phyloP scores from a whole-genome alignment of 495 filamentous ascomycete genomes.

The Cercophora newfieldiana region DNA sequence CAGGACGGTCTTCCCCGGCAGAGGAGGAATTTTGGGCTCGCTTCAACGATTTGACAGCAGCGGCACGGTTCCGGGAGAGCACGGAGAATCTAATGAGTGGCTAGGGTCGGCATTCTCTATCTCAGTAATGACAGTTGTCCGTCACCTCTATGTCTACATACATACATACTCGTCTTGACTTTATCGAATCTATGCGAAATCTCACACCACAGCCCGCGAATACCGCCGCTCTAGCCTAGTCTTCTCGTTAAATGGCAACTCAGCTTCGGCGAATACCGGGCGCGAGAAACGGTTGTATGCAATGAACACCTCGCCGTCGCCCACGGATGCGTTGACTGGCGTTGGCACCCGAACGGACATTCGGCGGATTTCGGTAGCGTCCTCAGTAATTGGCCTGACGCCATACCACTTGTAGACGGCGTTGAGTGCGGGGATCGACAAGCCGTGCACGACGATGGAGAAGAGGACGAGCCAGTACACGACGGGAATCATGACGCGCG shows the following conservation, averaged over 20 bases:
- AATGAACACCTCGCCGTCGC: conserved; percentile 44
- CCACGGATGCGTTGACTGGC: conserved; percentile 51
- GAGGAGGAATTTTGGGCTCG: no score
- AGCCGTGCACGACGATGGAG: conserved; percentile 58
- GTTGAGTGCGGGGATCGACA: conserved; percentile 56
- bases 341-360: conserved; percentile 51
- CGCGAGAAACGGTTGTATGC: conserved; percentile 59
- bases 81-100: neutral
- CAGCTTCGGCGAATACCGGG: conserved; percentile 31
- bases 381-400: conserved; percentile 52
- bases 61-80: neutral
- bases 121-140: neutral
- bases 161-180: no score
- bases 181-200: neutral
- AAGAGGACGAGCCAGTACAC: conserved; percentile 62
- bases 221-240: conserved; percentile 1
- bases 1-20: no score
- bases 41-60: neutral
- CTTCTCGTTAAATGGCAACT: conserved; percentile 21
- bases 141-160: neutral
- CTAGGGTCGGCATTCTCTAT: neutral
- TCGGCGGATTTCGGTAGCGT: conserved; percentile 50
- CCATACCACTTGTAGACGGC: conserved; percentile 45
- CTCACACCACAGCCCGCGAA: neutral
- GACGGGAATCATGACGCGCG: conserved; percentile 51